Conservation (phyloP, 2,329 filamentous ascomycete species). For the Penicillium sclerotigenum region DNA sequence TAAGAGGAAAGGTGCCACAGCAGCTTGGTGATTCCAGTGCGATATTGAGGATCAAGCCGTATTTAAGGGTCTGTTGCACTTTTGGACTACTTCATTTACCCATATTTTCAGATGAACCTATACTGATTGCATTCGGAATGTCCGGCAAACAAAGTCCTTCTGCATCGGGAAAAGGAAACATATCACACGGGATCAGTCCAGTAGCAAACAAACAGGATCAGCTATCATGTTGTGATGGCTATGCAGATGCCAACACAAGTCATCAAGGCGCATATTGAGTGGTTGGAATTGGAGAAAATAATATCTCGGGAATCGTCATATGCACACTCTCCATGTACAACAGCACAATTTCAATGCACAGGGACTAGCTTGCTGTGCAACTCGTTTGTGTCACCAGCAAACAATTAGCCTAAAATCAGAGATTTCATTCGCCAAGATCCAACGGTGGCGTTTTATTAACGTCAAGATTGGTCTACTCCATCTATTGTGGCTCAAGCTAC, state of each 20-base stretch:
- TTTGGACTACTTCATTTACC: not conserved
- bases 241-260: not conserved
- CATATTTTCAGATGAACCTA: not conserved
- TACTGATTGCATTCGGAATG: slow-evolving; percentile 18
- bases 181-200: not conserved
- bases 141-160: slow-evolving; percentile 3
- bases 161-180: slow-evolving; percentile 6
- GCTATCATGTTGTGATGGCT: not conserved
- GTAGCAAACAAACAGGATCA: not conserved
- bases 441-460: not conserved
- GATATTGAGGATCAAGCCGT: not conserved
- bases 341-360: not conserved
- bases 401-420: not conserved
- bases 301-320: not conserved
- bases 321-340: not conserved
- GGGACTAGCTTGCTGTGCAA: not conserved
- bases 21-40: not conserved
- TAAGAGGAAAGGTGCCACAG: not conserved
- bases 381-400: not conserved
- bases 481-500: not conserved
- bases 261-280: not conserved
- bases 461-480: not conserved
- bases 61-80: not conserved
- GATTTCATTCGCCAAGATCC: not conserved
- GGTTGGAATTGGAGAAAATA: not conserved